These are phyloP conservation scores for Xerocomellus dryophilus DNA, from an alignment of 768 basidiomycete species.

Conservation along the genomic window DNA sequence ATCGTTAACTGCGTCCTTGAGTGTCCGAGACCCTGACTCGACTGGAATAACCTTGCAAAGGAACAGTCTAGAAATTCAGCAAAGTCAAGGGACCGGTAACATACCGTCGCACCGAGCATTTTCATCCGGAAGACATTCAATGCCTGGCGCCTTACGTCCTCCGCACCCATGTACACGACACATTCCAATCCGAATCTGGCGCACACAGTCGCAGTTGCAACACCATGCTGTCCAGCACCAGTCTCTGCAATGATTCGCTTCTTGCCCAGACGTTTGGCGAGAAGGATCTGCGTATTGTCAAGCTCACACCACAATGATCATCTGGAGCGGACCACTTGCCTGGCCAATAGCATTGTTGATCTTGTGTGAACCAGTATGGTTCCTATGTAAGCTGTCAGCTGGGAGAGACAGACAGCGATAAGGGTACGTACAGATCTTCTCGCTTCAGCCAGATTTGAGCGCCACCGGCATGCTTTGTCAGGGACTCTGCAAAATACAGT, in stretches of 20 bases:
- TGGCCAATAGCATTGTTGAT: conserved; percentile 99
- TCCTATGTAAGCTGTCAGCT: conserved; percentile 44
- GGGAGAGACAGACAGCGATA: background rate
- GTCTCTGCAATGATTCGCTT: conserved; percentile 98
- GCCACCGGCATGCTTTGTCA: conserved; percentile 88
- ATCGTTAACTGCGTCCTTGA: conserved; percentile 98
- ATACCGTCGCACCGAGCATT: conserved; percentile 91
- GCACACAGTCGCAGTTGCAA: conserved; percentile 97
- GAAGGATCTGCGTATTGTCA: conserved; percentile 60
- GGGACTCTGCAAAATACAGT: conserved; percentile 85
- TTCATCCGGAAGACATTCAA: conserved; percentile 97
- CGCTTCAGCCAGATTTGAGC: conserved; percentile 98
- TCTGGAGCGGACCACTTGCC: conserved; percentile 38
- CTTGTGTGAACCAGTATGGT: conserved; percentile 98
- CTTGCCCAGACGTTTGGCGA: conserved; percentile 93
- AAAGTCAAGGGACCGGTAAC: background rate
- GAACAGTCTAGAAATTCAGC: background rate
- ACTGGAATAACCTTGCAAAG: conserved; percentile 81
- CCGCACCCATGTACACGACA: conserved; percentile 96
- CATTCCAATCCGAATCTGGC: conserved; percentile 96
- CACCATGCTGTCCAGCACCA: conserved; percentile 98
- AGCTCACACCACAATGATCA: background rate
- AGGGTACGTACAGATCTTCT: conserved; percentile 70
- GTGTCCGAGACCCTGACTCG: conserved; percentile 86
- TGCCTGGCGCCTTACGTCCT: conserved; percentile 94